Percentiles rank a stretch among this genome's conserved stretches.
Evolutionary conservation across 257 asterid species (phyloP).

Genomic region (Gardenia jasminoides): DNA sequence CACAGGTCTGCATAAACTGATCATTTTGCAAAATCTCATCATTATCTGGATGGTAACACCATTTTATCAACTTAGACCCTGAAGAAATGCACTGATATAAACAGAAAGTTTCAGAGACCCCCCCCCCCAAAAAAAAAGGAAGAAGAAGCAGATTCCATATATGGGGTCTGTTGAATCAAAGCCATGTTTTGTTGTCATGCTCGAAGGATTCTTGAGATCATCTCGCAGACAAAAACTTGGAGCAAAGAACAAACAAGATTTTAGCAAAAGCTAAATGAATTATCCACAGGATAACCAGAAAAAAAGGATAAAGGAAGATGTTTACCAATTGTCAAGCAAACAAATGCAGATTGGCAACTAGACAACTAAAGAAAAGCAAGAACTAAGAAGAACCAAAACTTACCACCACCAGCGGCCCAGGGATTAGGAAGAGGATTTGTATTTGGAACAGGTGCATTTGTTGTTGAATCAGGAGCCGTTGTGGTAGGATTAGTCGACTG

Average conservation of each 20-base stretch:
- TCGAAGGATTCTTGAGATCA: not conserved
- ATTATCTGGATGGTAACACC: not conserved
- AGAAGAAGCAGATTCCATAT: too few species aligned
- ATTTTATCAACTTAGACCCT: not conserved
- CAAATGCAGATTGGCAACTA: not conserved
- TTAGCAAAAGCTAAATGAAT: not conserved
- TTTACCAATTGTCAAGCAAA: not conserved
- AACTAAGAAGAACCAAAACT: slow-evolving; percentile 14
- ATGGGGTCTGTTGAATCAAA: not conserved
- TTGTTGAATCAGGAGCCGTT: slow-evolving; percentile 28
- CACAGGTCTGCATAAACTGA: not conserved
- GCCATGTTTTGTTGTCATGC: not conserved
- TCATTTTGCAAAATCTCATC: not conserved
- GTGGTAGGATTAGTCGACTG: slow-evolving; percentile 33
- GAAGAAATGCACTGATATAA: not conserved
- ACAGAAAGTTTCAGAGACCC: not conserved
- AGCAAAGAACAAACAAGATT: not conserved
- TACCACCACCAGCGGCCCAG: slow-evolving; percentile 51
- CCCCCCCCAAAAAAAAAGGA: too few species aligned
- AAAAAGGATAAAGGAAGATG: not conserved
- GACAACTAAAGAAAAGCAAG: not conserved
- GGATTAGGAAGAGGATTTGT: slow-evolving; percentile 65
- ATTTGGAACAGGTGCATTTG: slow-evolving; percentile 53
- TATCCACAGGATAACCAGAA: too few species aligned
- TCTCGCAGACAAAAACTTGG: not conserved